Evolutionary conservation across 2,329 filamentous ascomycete genomes (phyloP).

Genomic region (Ophiostoma triangulosporum): DNA sequence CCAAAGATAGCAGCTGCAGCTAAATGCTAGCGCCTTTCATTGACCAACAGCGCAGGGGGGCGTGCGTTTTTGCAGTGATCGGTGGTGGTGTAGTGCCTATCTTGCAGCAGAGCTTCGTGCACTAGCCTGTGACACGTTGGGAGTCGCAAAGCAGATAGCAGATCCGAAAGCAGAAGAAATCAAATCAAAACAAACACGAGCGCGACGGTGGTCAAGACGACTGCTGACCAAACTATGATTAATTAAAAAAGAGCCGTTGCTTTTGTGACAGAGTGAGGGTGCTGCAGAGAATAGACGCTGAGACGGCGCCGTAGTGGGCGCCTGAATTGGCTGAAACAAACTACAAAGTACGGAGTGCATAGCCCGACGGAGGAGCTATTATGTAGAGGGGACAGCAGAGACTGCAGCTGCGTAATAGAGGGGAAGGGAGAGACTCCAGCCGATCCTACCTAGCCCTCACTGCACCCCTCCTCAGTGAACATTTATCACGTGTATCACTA

Average conservation of each 20-base stretch:
- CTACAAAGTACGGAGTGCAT: no score
- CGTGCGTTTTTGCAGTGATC: constrained; percentile 1
- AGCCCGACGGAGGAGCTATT: no score
- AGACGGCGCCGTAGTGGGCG: no score
- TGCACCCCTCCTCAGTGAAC: background rate
- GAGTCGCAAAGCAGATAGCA: background rate
- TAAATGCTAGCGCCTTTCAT: constrained; percentile 6
- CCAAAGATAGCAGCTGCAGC: background rate
- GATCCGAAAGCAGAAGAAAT: no score
- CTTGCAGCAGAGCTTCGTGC: background rate
- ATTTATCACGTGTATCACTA: background rate
- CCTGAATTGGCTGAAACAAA: no score
- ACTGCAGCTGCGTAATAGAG: no score
- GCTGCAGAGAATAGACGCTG: no score
- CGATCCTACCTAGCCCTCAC: background rate
- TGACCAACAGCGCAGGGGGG: constrained; percentile 8
- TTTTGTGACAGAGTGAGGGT: no score
- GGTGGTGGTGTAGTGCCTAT: background rate
- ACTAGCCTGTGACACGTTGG: constrained; percentile 9
- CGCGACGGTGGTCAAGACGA: background rate
- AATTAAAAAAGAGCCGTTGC: background rate
- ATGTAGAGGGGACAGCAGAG: no score
- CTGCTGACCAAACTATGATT: no score
- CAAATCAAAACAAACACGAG: background rate
- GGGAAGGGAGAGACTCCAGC: no score